Evolutionary conservation across 2,329 filamentous ascomycete genomes (phyloP), one percentile per base, ranked within the genome.

Genomic region (Aspergillus vadensis): DNA sequence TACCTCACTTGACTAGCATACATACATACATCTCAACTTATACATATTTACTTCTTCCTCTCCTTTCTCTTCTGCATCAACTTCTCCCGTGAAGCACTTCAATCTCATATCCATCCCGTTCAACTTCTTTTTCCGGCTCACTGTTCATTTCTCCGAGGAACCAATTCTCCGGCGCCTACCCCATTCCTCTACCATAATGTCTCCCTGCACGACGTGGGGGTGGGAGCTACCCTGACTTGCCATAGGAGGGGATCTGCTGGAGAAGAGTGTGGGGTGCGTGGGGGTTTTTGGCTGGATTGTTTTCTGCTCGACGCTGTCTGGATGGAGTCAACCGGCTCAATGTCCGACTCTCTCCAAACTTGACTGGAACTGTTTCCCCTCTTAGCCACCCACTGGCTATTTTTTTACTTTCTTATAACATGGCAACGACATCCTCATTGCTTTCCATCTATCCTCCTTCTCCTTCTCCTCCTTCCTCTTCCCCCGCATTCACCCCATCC

Each of bases 301-400:
- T 36, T 36, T 36, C 32, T 36, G 32, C 47, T 50, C 25, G 47
- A 27, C 23, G n/a, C 25, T 27, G 17, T 50, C n/a, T 30, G 47
- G 47, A 50, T 50, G 47, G 47, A 50, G 25, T 50, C 47, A 50
- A 49, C 25, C 41, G 47, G 47, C 23, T 50, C 47, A 14, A 50
- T 30, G 25, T 50, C 47, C 47, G 47, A 50, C 32, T 15, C 32
- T 36, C 32, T 36, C 32, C 32, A 14, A 36, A 36, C 32, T 36
- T 36, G 12, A 36, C 32, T 36, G 32, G 32, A 36, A 36, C 32
- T 36, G 32, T 44, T 19, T 21, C 17, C 41, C 41, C 19, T 44
- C 21, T 4, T 5, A 44, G 17, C 15, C n/a, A 44, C 19, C 41
- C 41, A 23, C 10, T 23, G 41, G 41, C 19, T 44, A 6, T 10